Evolutionary conservation across 1,139 yeast species (phyloP), one percentile per base, ranked within the genome.

Genomic region (Geotrichum candidum): DNA sequence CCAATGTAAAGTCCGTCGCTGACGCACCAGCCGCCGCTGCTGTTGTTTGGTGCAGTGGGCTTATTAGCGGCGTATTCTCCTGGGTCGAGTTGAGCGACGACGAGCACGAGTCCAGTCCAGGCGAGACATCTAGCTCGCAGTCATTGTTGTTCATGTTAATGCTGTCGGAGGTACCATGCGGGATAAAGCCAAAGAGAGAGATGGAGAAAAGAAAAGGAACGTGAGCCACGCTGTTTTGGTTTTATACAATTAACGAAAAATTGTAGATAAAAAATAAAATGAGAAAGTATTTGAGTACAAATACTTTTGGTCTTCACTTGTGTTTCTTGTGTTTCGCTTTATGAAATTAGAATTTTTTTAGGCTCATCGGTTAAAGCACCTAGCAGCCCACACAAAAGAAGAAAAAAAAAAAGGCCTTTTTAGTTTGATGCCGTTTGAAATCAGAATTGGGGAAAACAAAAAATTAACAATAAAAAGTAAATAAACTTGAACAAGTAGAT

Each of bases 1-100:
- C 58, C 1, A 56, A 35, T 13, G 58, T 29, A 25, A 45, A 56
- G 50, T 15, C 53, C 15, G 46, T 41, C 46, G 46, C 13, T n/a
- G 46, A 41, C 15, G 46, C 46, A 41, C 22, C 46, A n/a, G 41
- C 11, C 11, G 41, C 11, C 15, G 46, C 18, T 10, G 53, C 35
- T 27, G 50, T 7, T 6, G 51, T 10, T 18, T 54, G 27, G 6
- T 15, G 52, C 22, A 51, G 23, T 13, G 53, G 53, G 29, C 58
- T 53, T 15, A 56, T 33, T 11, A 56, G 31, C 18, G 58, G 58
- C 18, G 58, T 48, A 53, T 56, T 56, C 27, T 56, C 53, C 35
- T 56, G 58, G 13, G 53, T 56, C 45, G 52, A 41, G 53, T 13
- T 33, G 23, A 56, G 45, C 6, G 52, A 41, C n/a, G 52, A 45